phyloP scores from a whole-genome alignment of 306 rosid species.

The Lagenaria siceraria region DNA sequence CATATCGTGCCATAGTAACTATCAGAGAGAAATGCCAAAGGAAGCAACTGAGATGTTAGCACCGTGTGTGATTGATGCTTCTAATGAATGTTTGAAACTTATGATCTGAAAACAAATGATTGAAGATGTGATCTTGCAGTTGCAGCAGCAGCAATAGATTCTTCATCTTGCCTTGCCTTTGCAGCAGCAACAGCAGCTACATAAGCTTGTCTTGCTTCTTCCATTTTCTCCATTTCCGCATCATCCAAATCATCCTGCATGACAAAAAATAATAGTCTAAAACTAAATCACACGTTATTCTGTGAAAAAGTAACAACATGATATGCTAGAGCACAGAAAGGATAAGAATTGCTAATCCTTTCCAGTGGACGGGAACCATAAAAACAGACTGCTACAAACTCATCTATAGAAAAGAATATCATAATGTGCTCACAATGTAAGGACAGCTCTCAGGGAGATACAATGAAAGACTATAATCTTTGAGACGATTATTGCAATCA shows the following conservation, averaged over 20 bases:
- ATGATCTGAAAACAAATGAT: conserved; percentile 38
- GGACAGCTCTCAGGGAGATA: conserved; percentile 20
- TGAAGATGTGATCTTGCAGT: conserved; percentile 58
- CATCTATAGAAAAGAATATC: neutral
- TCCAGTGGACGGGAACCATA: neutral
- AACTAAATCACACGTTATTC: neutral
- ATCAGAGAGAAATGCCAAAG: neutral
- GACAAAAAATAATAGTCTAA: conserved; percentile 7
- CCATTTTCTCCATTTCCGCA: conserved; percentile 51
- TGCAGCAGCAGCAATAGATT: conserved; percentile 66
- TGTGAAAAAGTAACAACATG: neutral
- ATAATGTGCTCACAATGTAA: conserved; percentile 23
- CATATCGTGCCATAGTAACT: neutral
- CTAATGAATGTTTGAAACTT: conserved; percentile 5
- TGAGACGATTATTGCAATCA: conserved; percentile 12
- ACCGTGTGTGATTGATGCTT: neutral
- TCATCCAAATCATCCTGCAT: conserved; percentile 79
- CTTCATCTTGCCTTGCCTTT: conserved; percentile 71
- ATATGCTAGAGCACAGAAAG: neutral
- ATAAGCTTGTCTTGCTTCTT: conserved; percentile 69
- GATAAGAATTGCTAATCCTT: neutral
- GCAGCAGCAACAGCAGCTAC: conserved; percentile 51
- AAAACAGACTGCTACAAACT: neutral
- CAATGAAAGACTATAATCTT: conserved; percentile 20
- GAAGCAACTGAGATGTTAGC: neutral